A percentile compares a stretch with the other conserved stretches of the same genome.
These are phyloP conservation scores for Pleodorina starrii DNA, from an alignment of 139 green algal species.

Conservation along the genomic window DNA sequence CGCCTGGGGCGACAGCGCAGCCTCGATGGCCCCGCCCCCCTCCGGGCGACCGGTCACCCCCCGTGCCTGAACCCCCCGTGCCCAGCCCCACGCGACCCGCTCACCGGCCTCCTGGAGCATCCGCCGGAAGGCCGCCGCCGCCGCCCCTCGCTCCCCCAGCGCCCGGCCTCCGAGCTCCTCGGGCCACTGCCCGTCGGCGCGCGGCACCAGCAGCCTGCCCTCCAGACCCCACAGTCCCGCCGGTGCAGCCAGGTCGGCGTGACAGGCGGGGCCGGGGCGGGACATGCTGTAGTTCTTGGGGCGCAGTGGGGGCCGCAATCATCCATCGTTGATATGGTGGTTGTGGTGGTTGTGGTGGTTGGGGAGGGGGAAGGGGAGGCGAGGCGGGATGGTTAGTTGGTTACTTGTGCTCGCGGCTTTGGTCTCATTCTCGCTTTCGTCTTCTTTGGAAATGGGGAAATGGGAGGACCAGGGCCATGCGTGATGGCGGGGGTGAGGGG, in stretches of 20 bases:
- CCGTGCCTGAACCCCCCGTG: not conserved
- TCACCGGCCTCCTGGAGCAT: conserved; percentile 24
- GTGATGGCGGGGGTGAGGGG: no score
- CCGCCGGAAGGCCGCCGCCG: not conserved
- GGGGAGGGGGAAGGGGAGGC: not conserved
- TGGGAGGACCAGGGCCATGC: no score
- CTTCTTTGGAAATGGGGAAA: no score
- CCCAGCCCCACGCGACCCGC: not conserved
- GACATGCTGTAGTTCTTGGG: not conserved
- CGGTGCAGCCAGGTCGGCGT: not conserved
- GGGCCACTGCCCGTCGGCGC: conserved; percentile 5
- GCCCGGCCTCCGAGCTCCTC: conserved; percentile 16
- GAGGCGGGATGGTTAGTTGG: not conserved
- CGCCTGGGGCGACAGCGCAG: no score
- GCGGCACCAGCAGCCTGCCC: not conserved
- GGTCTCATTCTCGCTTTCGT: no score
- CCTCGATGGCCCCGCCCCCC: no score
- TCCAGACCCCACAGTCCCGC: not conserved
- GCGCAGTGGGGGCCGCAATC: not conserved
- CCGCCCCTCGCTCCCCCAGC: not conserved
- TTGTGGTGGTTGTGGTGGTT: not conserved
- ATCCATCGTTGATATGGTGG: not conserved
- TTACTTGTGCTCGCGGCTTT: no score
- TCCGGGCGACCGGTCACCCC: no score
- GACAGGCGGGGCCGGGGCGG: conserved; percentile 35